phyloP scores from a whole-genome alignment of 2,329 filamentous ascomycete species.

The Fonsecaea nubica region DNA sequence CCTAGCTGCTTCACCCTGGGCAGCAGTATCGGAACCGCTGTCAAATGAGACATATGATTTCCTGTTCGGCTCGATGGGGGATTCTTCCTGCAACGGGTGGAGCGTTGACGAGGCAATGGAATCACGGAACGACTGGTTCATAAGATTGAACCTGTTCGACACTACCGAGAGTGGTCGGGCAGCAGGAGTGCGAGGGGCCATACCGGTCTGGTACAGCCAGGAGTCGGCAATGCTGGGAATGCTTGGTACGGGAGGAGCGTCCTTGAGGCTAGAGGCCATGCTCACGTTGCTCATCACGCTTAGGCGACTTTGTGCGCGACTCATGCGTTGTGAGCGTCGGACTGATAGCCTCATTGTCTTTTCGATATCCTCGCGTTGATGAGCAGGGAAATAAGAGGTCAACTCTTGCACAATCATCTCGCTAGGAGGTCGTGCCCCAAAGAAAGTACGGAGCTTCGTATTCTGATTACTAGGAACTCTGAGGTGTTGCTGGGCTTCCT shows the following conservation, averaged over 20 bases:
- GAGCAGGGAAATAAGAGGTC: slow-evolving; percentile 95
- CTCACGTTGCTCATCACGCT: slow-evolving; percentile 94
- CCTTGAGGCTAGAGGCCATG: slow-evolving; percentile 87
- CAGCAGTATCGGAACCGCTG: slow-evolving; percentile 66
- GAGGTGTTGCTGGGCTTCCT: slow-evolving; percentile 42
- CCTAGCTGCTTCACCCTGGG: slow-evolving; percentile 73
- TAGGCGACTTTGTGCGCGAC: slow-evolving; percentile 88
- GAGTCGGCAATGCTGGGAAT: slow-evolving; percentile 75
- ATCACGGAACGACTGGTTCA: slow-evolving; percentile 75
- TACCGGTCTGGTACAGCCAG: slow-evolving; percentile 74
- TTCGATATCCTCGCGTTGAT: slow-evolving; percentile 92
- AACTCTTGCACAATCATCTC: slow-evolving; percentile 97
- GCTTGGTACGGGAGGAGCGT: slow-evolving; percentile 92
- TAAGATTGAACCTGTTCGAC: slow-evolving; percentile 61
- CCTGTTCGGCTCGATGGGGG: slow-evolving; percentile 81
- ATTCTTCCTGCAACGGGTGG: slow-evolving; percentile 90
- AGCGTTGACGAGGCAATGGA: slow-evolving; percentile 88
- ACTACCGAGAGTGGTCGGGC: slow-evolving; percentile 65
- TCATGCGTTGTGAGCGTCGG: slow-evolving; percentile 85
- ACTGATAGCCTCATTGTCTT: slow-evolving; percentile 92
- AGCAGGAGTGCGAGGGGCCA: slow-evolving; percentile 51
- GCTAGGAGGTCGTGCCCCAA: slow-evolving; percentile 89
- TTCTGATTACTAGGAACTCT: slow-evolving; percentile 41
- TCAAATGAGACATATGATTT: slow-evolving; percentile 89
- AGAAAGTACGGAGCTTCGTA: slow-evolving; percentile 67